phyloP scores from a whole-genome alignment of 208 protist genomes.

The Entamoeba nuttalli region DNA sequence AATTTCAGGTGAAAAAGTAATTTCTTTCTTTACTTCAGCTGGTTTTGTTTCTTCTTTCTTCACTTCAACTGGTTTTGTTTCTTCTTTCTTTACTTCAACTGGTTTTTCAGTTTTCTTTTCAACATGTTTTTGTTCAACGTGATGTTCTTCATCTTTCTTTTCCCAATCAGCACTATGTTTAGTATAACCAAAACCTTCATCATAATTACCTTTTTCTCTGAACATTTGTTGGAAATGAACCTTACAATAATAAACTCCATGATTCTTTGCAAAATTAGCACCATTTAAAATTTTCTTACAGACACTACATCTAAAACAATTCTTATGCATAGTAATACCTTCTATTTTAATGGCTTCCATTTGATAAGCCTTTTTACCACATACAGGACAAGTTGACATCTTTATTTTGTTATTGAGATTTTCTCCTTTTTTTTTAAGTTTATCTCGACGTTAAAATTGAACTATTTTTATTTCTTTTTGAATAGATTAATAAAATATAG shows the following conservation, averaged over 20 bases:
- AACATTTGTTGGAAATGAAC: background rate
- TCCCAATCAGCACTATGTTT: background rate
- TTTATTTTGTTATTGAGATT: background rate
- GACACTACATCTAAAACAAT: background rate
- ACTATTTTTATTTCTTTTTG: too few relatives aligned
- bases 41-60: background rate
- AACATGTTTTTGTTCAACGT: too few relatives aligned
- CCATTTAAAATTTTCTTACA: background rate
- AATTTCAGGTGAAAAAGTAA: background rate
- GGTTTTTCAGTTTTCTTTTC: background rate
- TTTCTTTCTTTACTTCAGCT: background rate
- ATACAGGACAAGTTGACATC: background rate
- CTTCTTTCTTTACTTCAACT: background rate
- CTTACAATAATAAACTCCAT: background rate
- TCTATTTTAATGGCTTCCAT: background rate
- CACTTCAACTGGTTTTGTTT: background rate
- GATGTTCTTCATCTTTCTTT: background rate
- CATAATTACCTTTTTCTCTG: background rate
- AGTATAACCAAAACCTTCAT: background rate
- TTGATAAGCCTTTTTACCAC: background rate
- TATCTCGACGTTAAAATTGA: too few relatives aligned
- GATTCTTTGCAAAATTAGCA: background rate
- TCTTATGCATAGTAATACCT: background rate
- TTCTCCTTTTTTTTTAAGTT: too few relatives aligned
- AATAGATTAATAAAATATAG: too few relatives aligned